Conservation (phyloP, 192 early-diverging fungal genomes). For the Mortierella alpina region DNA sequence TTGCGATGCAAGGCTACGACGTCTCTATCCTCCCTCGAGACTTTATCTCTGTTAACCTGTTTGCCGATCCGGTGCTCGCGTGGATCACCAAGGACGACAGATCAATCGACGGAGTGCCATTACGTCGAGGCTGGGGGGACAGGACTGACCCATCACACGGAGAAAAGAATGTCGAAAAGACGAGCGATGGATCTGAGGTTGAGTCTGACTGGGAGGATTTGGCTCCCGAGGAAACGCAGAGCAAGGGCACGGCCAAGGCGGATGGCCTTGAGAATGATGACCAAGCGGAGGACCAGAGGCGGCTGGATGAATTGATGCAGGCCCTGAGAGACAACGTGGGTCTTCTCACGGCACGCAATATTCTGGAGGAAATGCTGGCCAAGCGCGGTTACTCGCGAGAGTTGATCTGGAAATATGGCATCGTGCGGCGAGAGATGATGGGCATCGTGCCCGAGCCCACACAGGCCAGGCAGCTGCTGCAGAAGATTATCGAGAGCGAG, state of each 20-base stretch:
- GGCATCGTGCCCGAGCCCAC: conserved; percentile 18
- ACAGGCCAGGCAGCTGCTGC: conserved; percentile 10
- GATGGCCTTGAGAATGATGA: not conserved
- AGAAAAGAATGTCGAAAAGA: not conserved
- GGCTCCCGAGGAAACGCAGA: not conserved
- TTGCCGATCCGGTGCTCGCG: conserved; percentile 16
- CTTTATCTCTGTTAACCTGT: conserved; percentile 33
- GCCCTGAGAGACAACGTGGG: conserved; percentile 20
- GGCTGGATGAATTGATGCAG: conserved; percentile 12
- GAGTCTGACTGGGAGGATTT: conserved; percentile 31
- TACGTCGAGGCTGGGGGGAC: no score
- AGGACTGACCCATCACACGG: not conserved
- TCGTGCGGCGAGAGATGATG: conserved; percentile 30
- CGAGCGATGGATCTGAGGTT: not conserved
- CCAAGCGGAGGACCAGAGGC: conserved; percentile 6
- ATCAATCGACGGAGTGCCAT: not conserved
- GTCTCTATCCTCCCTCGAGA: conserved; percentile 17
- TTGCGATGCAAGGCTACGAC: conserved; percentile 33
- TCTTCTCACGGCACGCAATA: conserved; percentile 18
- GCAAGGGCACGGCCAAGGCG: not conserved
- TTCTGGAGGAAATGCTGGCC: conserved; percentile 48
- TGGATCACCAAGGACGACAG: conserved; percentile 21
- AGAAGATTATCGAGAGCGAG: conserved; percentile 35
- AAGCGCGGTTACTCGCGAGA: conserved; percentile 22
- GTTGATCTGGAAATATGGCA: conserved; percentile 47